These are phyloP conservation scores for Pascua sp. DNA, from an alignment of 1,284 basidiomycete species.

Conservation along the genomic window DNA sequence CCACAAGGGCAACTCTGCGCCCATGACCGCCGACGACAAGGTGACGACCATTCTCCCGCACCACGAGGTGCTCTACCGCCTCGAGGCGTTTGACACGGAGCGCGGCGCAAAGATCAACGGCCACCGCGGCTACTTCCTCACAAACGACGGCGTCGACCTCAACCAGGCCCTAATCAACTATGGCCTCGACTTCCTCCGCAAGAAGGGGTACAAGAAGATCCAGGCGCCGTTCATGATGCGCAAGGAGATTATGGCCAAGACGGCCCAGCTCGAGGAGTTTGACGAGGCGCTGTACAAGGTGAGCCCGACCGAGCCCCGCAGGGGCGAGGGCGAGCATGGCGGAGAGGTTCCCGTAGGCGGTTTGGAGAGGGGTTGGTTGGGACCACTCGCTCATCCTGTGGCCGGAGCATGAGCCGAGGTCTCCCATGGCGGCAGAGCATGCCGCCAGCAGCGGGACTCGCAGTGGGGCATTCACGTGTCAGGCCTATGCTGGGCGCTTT, in stretches of 20 bases:
- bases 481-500: too few species aligned
- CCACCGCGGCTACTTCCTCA: conserved; percentile 94
- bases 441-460: too few species aligned
- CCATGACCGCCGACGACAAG: conserved; percentile 57
- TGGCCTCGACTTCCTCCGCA: conserved; percentile 87
- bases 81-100: conserved; percentile 95
- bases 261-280: conserved; percentile 95
- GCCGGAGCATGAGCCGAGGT: too few species aligned
- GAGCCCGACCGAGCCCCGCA: conserved; percentile 2
- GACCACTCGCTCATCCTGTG: too few species aligned
- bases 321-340: too few species aligned
- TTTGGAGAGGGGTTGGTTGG: not conserved
- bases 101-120: conserved; percentile 90
- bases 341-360: not conserved
- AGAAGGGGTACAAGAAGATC: conserved; percentile 82
- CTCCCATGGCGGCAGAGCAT: too few species aligned
- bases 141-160: conserved; percentile 91
- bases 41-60: conserved; percentile 77
- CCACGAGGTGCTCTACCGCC: conserved; percentile 88
- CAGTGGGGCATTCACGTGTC: too few species aligned
- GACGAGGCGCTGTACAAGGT: conserved; percentile 98
- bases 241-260: conserved; percentile 95
- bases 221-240: conserved; percentile 99
- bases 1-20: conserved; percentile 52
- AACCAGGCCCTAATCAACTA: conserved; percentile 96